phyloP scores from a whole-genome alignment of 129 eudicot genomes.

The Tagetes erecta region DNA sequence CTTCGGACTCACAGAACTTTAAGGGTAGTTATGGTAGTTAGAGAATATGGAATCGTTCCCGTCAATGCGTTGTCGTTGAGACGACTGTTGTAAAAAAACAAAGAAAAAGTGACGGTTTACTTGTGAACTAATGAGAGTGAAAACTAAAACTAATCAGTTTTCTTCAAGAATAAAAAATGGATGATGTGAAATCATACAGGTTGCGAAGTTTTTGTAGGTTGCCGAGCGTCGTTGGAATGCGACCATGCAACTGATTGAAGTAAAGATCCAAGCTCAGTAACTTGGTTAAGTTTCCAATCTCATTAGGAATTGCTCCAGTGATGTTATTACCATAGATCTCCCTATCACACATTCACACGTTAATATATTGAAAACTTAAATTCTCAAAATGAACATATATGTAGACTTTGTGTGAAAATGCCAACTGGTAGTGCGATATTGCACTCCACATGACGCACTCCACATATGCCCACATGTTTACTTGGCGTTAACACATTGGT shows the following conservation, averaged over 20 bases:
- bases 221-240: conserved; percentile 79
- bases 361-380: not conserved
- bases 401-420: too few species aligned
- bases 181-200: too few species aligned
- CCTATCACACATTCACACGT: conserved; percentile 39
- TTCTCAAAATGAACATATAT: not conserved
- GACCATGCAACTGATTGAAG: conserved; percentile 74
- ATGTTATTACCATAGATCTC: conserved; percentile 84
- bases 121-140: too few species aligned
- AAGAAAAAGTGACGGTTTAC: too few species aligned
- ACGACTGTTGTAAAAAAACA: conserved; percentile 58
- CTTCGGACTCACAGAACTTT: conserved; percentile 64
- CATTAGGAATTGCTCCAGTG: conserved; percentile 80
- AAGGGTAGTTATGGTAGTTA: conserved; percentile 61
- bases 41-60: conserved; percentile 62
- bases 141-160: too few species aligned
- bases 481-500: too few species aligned
- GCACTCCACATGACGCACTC: too few species aligned
- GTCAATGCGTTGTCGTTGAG: conserved; percentile 82
- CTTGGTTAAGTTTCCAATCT: conserved; percentile 83
- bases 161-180: too few species aligned
- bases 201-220: conserved; percentile 61
- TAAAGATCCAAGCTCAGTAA: conserved; percentile 91
- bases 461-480: too few species aligned
- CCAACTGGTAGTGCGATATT: too few species aligned